These are phyloP conservation scores for Fusarium chaquense DNA, from an alignment of 2,329 filamentous ascomycete genomes.

Conservation along the genomic window DNA sequence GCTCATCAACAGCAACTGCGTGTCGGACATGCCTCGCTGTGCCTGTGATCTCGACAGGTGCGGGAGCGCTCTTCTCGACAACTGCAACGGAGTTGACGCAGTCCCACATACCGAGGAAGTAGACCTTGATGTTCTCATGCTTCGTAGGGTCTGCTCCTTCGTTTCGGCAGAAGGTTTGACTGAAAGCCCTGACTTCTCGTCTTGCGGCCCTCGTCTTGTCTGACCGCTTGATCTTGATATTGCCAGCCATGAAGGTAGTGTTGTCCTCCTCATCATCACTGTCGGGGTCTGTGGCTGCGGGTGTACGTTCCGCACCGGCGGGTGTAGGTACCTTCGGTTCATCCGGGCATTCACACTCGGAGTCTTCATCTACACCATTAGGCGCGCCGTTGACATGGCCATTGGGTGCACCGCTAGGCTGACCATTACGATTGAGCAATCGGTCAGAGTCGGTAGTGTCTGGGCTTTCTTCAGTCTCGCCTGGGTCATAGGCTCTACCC, in stretches of 20 bases:
- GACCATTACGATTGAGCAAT: background rate
- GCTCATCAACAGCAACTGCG: slow-evolving; percentile 65
- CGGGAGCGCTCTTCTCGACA: slow-evolving; percentile 52
- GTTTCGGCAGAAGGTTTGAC: slow-evolving; percentile 60
- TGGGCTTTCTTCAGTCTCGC: too few relatives aligned
- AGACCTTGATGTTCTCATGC: slow-evolving; percentile 58
- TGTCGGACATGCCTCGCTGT: slow-evolving; percentile 62
- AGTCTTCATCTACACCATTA: too few relatives aligned
- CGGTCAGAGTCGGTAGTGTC: too few relatives aligned
- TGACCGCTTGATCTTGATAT: background rate
- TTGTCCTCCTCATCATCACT: background rate
- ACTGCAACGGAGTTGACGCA: slow-evolving; percentile 64
- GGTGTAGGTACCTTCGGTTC: too few relatives aligned
- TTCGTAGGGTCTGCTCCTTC: slow-evolving; percentile 27
- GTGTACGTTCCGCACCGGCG: background rate
- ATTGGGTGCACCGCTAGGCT: background rate
- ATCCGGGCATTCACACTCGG: too few relatives aligned
- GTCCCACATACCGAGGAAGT: slow-evolving; percentile 67
- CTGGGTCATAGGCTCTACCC: too few relatives aligned
- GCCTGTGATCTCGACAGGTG: slow-evolving; percentile 53
- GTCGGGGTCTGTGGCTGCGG: background rate
- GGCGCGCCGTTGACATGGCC: background rate
- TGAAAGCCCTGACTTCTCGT: slow-evolving; percentile 59
- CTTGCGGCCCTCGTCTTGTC: background rate
- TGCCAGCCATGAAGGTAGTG: background rate